Percentiles rank a stretch among this genome's conserved stretches.
Evolutionary conservation across 169 alveolate species (phyloP).

Genomic region (Prorocentrum cordatum): DNA sequence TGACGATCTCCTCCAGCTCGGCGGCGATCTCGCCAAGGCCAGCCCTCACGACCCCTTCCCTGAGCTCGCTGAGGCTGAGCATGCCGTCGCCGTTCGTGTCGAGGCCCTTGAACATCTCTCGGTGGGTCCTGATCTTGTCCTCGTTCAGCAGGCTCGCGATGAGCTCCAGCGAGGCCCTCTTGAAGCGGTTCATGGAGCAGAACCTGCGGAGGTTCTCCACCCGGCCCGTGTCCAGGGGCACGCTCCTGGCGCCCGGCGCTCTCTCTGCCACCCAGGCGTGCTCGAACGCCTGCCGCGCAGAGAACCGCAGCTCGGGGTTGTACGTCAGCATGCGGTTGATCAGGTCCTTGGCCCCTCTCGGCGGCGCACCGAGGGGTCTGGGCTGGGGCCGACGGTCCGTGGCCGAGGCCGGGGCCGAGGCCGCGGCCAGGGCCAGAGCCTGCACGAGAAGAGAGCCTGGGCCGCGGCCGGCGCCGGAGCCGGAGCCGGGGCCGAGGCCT

Average conservation of each 20-base stretch:
- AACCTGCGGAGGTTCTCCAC: constrained; percentile 30
- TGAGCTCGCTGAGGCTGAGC: constrained; percentile 41
- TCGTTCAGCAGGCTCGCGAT: constrained; percentile 57
- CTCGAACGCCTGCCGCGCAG: constrained; percentile 40
- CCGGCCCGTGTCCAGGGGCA: constrained; percentile 20
- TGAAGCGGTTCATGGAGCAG: constrained; percentile 27
- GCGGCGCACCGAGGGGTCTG: too few species aligned
- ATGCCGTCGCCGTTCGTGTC: constrained; percentile 32
- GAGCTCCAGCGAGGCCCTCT: constrained; percentile 29
- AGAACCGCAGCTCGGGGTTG: constrained; percentile 1
- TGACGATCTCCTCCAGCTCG: neutral
- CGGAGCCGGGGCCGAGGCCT: too few species aligned
- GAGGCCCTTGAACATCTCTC: constrained; percentile 28
- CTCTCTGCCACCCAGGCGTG: constrained; percentile 32
- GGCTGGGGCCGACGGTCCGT: too few species aligned
- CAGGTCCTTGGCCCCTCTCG: constrained; percentile 33
- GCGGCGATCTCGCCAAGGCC: neutral
- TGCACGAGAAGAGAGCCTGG: too few species aligned
- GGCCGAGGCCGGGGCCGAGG: too few species aligned
- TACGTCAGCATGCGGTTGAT: neutral
- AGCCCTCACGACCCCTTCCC: neutral
- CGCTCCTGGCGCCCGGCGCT: constrained; percentile 30
- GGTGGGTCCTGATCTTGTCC: constrained; percentile 24
- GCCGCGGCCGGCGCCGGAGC: too few species aligned
- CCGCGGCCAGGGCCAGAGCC: too few species aligned